A percentile compares a stretch with the other conserved stretches of the same genome.
Evolutionary conservation across 2,329 filamentous ascomycete genomes (phyloP).

Genomic region (Trichoderma breve): DNA sequence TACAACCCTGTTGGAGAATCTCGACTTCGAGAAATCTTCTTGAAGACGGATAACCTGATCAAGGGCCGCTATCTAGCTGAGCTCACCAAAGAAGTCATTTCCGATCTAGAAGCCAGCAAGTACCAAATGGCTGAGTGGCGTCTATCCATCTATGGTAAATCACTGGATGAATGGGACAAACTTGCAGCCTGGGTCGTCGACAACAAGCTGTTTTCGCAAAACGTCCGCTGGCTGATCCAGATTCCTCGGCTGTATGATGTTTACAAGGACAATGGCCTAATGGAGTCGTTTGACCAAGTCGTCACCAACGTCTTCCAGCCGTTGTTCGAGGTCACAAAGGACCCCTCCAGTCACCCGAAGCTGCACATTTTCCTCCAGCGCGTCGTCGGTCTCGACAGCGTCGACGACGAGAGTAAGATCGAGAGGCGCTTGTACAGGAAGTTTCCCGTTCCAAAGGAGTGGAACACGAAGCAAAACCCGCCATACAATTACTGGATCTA

Average conservation of each 20-base stretch:
- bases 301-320: constrained; percentile 90
- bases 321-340: constrained; percentile 87
- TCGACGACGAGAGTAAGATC: constrained; percentile 96
- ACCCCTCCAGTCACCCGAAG: constrained; percentile 84
- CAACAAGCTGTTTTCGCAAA: constrained; percentile 97
- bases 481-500: constrained; percentile 99
- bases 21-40: constrained; percentile 90
- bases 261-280: constrained; percentile 83
- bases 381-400: constrained; percentile 95
- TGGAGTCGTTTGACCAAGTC: constrained; percentile 87
- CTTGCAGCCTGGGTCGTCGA: constrained; percentile 99
- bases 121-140: constrained; percentile 99
- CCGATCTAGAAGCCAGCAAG: constrained; percentile 96
- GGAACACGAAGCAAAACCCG: constrained; percentile 91
- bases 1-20: constrained; percentile 98
- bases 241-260: constrained; percentile 93
- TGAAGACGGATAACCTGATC: constrained; percentile 98
- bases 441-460: constrained; percentile 84
- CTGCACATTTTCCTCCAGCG: constrained; percentile 91
- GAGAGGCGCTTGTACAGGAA: constrained; percentile 92
- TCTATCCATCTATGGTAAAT: constrained; percentile 93
- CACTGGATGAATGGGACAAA: constrained; percentile 94
- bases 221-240: constrained; percentile 95
- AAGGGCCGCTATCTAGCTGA: constrained; percentile 93
- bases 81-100: constrained; percentile 96